Evolutionary conservation across 1,284 basidiomycete genomes (phyloP), one percentile per base, ranked within the genome.

Genomic region (Mycena citricolor): DNA sequence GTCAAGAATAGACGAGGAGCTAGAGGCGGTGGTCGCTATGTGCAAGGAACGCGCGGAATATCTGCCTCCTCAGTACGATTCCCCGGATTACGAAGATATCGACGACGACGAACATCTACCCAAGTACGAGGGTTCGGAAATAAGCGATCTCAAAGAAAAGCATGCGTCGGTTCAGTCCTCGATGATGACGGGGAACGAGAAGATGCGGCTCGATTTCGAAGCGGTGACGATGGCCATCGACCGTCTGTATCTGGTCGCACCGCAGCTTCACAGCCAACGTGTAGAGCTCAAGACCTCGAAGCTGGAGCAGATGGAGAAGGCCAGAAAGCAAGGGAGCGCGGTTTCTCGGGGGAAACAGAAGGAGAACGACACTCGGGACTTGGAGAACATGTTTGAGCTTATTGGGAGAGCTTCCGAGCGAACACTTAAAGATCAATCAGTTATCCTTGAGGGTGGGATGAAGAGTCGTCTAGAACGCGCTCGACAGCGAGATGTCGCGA

Each of bases 161-260:
- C 35, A 54, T 32, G 43, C 43, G 16, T 54, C 51, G 35, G 39
- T 55, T 38, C 54, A 54, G 22, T 45, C 48, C 32, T 44, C 46
- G 51, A 53, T 47, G 54, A 45, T 52, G 42, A 39, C 55, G 49
- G 32, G 58, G 16, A 61, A 73, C 58, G 87, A 91, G 60, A 90
- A 86, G 65, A 83, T 81, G 79, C 74, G 74, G 42, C 69, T 84
- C 60, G 93, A 95, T 58, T 69, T 95, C 16, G 91, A 94, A 55
- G 74, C 78, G 5, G 81, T 95, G 30, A 81, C 88, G 0, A 75
- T 79, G 59, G 91, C 92, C 16, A 94, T 97, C 53, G 92, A 94
- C 58, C 73, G 91, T 20, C 67, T 95, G 8, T 90, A 93, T 61
- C 62, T 77, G 12, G 83, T 86, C 22, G 83, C 89, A 1, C 92